Percentiles rank a stretch among this genome's conserved stretches.
Conservation (phyloP, 805 yeast genomes). For the Jamesozyma rosinii region DNA sequence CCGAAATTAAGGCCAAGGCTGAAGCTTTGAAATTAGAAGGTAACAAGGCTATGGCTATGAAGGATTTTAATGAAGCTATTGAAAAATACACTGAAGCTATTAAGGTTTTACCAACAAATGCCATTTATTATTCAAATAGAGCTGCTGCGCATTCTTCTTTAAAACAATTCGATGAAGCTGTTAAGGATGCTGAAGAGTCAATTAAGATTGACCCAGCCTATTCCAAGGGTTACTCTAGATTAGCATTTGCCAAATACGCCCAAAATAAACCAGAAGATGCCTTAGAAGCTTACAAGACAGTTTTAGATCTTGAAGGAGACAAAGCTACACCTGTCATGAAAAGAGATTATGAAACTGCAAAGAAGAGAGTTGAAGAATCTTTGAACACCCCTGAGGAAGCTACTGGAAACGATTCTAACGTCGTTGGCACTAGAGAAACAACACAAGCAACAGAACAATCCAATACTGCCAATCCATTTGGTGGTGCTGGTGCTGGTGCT, state of each 20-base stretch:
- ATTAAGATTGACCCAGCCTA: constrained; percentile 68
- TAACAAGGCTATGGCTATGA: constrained; percentile 76
- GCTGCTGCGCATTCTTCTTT: constrained; percentile 91
- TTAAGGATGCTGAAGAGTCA: constrained; percentile 76
- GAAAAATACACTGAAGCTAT: constrained; percentile 76
- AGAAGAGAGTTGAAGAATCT: constrained; percentile 74
- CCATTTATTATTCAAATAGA: constrained; percentile 83
- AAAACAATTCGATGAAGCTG: constrained; percentile 65
- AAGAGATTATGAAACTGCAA: constrained; percentile 89
- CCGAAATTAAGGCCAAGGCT: constrained; percentile 61
- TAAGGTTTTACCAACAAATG: constrained; percentile 56
- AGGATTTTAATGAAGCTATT: constrained; percentile 62
- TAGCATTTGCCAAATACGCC: constrained; percentile 92
- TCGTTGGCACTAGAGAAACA: constrained; percentile 3
- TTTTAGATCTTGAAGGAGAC: constrained; percentile 80
- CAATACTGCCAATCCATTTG: constrained; percentile 15
- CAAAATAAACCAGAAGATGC: constrained; percentile 86
- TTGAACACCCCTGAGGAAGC: constrained; percentile 37
- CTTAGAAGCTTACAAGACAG: constrained; percentile 80
- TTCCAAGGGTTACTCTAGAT: constrained; percentile 88
- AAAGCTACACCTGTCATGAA: constrained; percentile 80
- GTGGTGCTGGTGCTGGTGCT: constrained; percentile 3
- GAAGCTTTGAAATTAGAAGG: constrained; percentile 80
- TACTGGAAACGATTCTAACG: constrained; percentile 6
- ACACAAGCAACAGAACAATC: constrained; percentile 16